Base-by-base conservation (phyloP, 1,284 basidiomycete species). In the Puccinia coronata region DNA sequence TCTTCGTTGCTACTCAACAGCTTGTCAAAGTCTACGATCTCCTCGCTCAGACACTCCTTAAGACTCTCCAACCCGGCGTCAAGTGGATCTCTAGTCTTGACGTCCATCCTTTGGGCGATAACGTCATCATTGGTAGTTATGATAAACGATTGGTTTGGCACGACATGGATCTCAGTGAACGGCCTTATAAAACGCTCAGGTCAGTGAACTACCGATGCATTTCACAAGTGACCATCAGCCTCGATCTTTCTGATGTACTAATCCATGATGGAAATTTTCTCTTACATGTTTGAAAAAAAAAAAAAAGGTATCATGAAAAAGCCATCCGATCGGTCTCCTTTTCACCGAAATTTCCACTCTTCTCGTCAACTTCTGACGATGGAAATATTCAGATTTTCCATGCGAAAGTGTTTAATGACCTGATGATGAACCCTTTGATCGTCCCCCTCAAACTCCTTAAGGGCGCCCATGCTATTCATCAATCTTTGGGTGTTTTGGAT, bases 101-200 rank as follows among this genome's bases (percentile, higher is more conserved):
- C 86, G 90, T 99, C 28, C 97, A 99, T 87, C 94, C 96, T 9
- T 92, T 92, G 73, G 95, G 95, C 57, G 95, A 98, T 85, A 95
- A 99, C 88, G 88, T 99, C 82, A 93, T 99, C 83, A 93, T 99
- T 61, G 97, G 97, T 82, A 93, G 93, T 75, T 99, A 99, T 87
- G 97, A 99, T 88, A 92, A 94, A 84, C 96, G 98, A 87, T 88
- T 99, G 23, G 95, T 94, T 85, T 99, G 97, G 97, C 99, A 99
- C 87, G 97, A 99, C 88, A 88, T 99, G 82, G 97, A 99, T 85
- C 90, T 99, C 78, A 93, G 92, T 84, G 92, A 93, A 84, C 95
- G 96, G 86, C 97, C 97, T 0, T 99, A 96, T 90, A 97, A 97
- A 88, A 92, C 97, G 81, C 88, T 99, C 84, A 91, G 95, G 91